phyloP scores from a whole-genome alignment of 306 rosid genomes.

The Cajanus cajan region DNA sequence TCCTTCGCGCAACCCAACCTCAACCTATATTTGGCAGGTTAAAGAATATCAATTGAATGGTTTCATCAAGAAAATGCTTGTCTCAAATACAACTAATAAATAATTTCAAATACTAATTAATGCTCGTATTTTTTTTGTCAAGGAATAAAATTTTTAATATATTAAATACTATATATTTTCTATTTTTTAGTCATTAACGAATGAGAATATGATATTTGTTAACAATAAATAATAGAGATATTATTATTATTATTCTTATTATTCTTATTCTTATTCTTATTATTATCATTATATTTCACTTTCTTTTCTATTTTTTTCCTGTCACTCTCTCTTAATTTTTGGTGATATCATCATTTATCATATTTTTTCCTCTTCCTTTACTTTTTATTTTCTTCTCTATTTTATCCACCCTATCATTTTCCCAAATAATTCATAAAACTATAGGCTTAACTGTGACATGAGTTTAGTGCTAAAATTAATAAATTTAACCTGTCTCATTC shows the following conservation, averaged over 20 bases:
- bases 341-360: too few species aligned
- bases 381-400: too few species aligned
- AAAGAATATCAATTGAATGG: background rate
- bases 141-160: background rate
- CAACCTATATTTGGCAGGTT: slow-evolving; percentile 53
- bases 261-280: too few species aligned
- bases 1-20: slow-evolving; percentile 81
- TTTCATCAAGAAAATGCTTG: background rate
- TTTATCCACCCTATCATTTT: too few species aligned
- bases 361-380: too few species aligned
- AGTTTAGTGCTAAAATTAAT: background rate
- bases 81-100: background rate
- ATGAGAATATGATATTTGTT: background rate
- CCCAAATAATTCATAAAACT: background rate
- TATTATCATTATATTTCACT: too few species aligned
- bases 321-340: too few species aligned
- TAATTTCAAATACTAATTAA: background rate
- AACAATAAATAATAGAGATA: background rate
- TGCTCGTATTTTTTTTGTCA: too few species aligned
- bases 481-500: background rate
- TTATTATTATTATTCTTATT: too few species aligned
- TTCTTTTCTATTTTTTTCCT: too few species aligned
- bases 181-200: background rate
- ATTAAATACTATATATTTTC: background rate
- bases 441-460: background rate